Evolutionary conservation across 805 yeast genomes (phyloP), one percentile per base, ranked within the genome.

Genomic region (Wickerhamomyces bovis): DNA sequence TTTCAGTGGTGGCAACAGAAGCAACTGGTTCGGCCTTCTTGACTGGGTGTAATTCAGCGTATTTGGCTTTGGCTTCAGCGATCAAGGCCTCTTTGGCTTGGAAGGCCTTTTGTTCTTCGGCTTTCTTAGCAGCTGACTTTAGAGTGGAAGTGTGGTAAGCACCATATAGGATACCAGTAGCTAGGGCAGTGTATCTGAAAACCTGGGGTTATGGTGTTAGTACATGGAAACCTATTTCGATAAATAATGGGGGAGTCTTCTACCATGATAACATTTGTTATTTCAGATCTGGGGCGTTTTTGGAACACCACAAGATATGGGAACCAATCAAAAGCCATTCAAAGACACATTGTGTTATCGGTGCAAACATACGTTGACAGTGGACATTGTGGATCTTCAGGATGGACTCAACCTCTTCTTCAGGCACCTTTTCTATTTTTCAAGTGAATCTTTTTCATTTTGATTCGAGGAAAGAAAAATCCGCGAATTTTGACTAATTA

Each of bases 131-230:
- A 46, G 75, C 74, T 21, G 78, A 60, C 60, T 82, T 81, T 60
- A 89, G 76, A 45, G 75, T 68, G 63, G 78, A 72, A 69, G 95
- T 86, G 76, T 89, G 96, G 67, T 77, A 77, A 54, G 89, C 86
- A 59, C 99, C 99, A 71, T 87, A 88, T 52, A 80, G 76, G 49
- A 90, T 73, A 68, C 99, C 99, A 57, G 88, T 80, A 45, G 86
- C 92, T 57, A 92, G 78, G 46, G 95, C 84, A 57, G 95, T 75
- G 83, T 94, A 92, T 83, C 98, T 88, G 65, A 90, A 79, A 63
- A 90, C 89, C 85, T 85, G 46, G 44, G 16, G 6, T 16, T 8
- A 23, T 19, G 15, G 16, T 20, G 53, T 53, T 51, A 45, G 54
- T 52, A 22, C 18, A 25, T n/a, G 16, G 41, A 22, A 22, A 25